Evolutionary conservation across 108 stramenopile species (phyloP), one percentile per base, ranked within the genome.

Genomic region (Pseudonitzschia pungens): DNA sequence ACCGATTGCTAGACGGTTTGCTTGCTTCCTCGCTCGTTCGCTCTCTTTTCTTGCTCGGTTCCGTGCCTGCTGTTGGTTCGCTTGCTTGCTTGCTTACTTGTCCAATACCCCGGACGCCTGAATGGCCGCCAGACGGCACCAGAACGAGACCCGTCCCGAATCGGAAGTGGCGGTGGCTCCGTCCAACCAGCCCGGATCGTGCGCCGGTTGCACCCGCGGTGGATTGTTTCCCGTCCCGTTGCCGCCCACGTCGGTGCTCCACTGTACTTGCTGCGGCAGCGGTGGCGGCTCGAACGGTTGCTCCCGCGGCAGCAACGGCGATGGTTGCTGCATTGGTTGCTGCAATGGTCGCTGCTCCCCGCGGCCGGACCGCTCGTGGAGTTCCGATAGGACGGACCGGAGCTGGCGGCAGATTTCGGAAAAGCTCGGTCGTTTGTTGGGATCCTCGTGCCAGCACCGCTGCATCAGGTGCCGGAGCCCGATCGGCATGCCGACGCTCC

Each of bases 401-500:
- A 67, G 44, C 3, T 24, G 4, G 7, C 14, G 2, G 14, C 66
- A 11, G 27, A 67, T 45, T 0, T n/a, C 44, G 22, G 4, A 4
- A 48, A 67, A 67, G 0, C 7, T 28, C 50, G 66, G 66, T 50
- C 66, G 66, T 24, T 67, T 14, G 12, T 27, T 24, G 12, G 66
- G 44, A 67, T 67, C 44, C 18, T 67, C 45, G 28, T 44, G 27
- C 66, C 66, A 67, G 28, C 66, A 67, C 50, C 22, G 21, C 28
- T 67, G 43, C 66, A 67, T 44, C 44, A 67, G 18, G 2, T 1
- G 4, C 28, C 42, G 66, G 8, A 67, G 22, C 44, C 22, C 0
- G n/a, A 28, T 6, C 21, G 66, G 66, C 66, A 67, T 67, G 36
- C 66, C 66, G 27, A 50, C 44, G 36, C 60, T 62, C 16, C 60